Base-by-base conservation (phyloP, 257 asterid genomes). In the Apocynum venetum region DNA sequence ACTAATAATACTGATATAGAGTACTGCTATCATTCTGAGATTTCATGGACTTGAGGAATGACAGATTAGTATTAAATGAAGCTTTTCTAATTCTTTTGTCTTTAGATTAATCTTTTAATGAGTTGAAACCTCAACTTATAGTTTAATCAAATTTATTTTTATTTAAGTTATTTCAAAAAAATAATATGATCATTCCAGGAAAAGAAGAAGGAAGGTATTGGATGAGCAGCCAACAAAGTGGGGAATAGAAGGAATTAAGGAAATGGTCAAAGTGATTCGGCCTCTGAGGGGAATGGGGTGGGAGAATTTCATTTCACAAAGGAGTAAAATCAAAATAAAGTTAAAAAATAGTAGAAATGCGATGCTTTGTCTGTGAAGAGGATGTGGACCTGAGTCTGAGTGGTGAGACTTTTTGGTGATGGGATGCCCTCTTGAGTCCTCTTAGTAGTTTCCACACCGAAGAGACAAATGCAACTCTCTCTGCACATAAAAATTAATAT, bases 11-110 rank as follows among this genome's bases (percentile, higher is more conserved):
- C 55, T 20, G 40, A 17, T 51, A 76, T 66, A 53, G 4, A 53
- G 3, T 56, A 56, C 1, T 56, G 19, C 25, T 6, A 56, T n/a
- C 43, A 65, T 71, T 77, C 61, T 72, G 75, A 80, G 52, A 55
- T 78, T 63, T 35, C 4, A 36, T 19, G 46, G 5, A 43, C 40
- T 2, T 41, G 69, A 65, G 46, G 46, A 59, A 13, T 61, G 82
- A 85, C 82, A 64, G 79, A 73, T 77, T 71, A 78, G 52, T 73
- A 49, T 80, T 82, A 80, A 67, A 81, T 72, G 31, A 78, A 73
- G 52, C 60, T 53, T 53, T 19, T 15, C 19, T 51, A 4, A 8
- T 51, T 9, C 1, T 41, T 68, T 31, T 47, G 12, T 47, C 41
- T 19, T 63, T 36, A 61, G 59, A 53, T 17, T 55, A 15, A 4